Evolutionary conservation across 495 filamentous ascomycete genomes (phyloP).

Genomic region (Podospora sp.): DNA sequence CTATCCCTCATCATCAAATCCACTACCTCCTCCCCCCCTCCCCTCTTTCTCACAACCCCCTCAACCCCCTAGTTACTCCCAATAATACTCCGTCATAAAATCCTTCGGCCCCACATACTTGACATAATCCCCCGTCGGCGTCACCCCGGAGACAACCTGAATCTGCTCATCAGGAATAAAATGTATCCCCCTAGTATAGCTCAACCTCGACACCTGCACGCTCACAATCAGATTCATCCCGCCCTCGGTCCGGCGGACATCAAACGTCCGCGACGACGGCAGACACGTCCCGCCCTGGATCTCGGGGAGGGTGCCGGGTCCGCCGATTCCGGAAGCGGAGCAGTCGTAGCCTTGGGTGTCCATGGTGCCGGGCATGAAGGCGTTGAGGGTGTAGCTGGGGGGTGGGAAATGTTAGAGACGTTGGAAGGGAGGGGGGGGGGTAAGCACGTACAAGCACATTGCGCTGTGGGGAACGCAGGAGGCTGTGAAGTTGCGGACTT

Average conservation of each 20-base stretch:
- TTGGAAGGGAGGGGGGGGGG: neutral
- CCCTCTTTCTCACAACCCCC: no score
- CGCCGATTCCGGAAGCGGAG: conserved; percentile 23
- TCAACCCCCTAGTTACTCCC: no score
- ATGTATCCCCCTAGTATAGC: conserved; percentile 30
- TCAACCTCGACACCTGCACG: conserved; percentile 31
- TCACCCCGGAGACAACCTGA: conserved; percentile 18
- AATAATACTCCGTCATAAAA: conserved; percentile 6
- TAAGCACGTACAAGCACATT: conserved; percentile 30
- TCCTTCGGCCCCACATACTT: conserved; percentile 25
- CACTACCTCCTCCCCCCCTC: no score
- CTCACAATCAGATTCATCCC: conserved; percentile 29
- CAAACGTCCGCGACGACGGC: conserved; percentile 31
- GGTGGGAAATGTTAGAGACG: neutral
- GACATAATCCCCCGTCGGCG: conserved; percentile 18
- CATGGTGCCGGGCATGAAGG: conserved; percentile 34
- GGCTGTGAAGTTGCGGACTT: conserved; percentile 30
- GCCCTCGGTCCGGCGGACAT: conserved; percentile 20
- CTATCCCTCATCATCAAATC: no score
- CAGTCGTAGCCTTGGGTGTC: conserved; percentile 31
- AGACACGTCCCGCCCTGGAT: conserved; percentile 30
- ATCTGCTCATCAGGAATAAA: conserved; percentile 29
- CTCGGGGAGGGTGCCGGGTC: conserved; percentile 29
- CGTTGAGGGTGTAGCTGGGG: conserved; percentile 30
- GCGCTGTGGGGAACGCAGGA: conserved; percentile 32